These are phyloP conservation scores for Diaporthe ampelina DNA, from an alignment of 2,329 filamentous ascomycete genomes.

Conservation along the genomic window DNA sequence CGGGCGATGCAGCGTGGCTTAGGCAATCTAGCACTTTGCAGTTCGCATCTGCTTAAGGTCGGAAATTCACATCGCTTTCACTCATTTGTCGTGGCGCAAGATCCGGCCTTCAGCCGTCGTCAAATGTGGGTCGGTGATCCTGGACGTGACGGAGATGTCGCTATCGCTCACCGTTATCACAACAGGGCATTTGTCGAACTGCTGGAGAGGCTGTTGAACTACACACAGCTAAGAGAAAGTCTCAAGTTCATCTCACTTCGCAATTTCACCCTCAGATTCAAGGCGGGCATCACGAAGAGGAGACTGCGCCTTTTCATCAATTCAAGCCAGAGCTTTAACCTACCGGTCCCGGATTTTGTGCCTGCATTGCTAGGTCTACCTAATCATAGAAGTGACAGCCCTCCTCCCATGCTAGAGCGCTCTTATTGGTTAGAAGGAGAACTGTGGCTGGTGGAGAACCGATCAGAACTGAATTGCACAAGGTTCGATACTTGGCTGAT, in stretches of 20 bases:
- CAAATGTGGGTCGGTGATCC: not conserved
- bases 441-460: not conserved
- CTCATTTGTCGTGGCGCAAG: not conserved
- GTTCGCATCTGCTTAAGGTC: not conserved
- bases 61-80: not conserved
- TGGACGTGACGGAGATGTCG: not conserved
- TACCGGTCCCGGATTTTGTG: not conserved
- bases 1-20: not conserved
- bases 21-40: not conserved
- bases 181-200: not conserved
- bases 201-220: not conserved
- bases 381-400: not conserved
- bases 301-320: not conserved
- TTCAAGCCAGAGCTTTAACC: too few relatives aligned
- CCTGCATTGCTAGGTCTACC: not conserved
- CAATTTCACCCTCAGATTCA: not conserved
- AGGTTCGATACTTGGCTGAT: not conserved
- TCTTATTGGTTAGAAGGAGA: not conserved
- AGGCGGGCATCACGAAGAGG: not conserved
- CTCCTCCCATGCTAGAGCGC: not conserved
- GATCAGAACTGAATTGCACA: accelerated
- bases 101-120: not conserved
- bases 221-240: not conserved
- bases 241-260: not conserved
- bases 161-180: not conserved